Percentiles rank a stretch among this genome's conserved stretches.
Evolutionary conservation across 2,329 filamentous ascomycete genomes (phyloP).

Genomic region (Verticillium nonalfalfae): DNA sequence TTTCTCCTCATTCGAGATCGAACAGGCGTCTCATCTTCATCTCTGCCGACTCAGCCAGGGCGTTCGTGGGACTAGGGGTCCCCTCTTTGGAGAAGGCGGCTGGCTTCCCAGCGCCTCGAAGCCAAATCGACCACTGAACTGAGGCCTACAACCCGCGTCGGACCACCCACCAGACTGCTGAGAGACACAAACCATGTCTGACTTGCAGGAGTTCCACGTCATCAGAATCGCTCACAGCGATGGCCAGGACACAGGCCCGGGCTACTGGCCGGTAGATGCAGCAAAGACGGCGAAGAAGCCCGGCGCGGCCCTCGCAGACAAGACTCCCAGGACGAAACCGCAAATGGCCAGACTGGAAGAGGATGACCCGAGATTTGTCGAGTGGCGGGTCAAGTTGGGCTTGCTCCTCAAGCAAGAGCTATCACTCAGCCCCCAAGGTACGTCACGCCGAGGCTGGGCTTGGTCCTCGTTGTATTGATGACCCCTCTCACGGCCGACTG

Average conservation of each 20-base stretch:
- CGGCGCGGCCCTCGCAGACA: constrained; percentile 27
- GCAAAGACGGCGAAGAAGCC: constrained; percentile 25
- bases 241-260: constrained; percentile 35
- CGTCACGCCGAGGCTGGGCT: constrained; percentile 4
- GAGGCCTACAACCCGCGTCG: too few relatives aligned
- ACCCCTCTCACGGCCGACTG: background rate
- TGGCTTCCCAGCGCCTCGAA: too few relatives aligned
- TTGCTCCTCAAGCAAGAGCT: constrained; percentile 39
- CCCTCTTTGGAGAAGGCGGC: too few relatives aligned
- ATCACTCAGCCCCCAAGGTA: constrained; percentile 31
- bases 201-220: constrained; percentile 27
- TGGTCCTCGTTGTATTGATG: too few relatives aligned
- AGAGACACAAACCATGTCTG: background rate
- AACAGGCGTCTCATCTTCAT: too few relatives aligned
- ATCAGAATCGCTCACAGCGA: constrained; percentile 37
- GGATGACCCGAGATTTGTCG: constrained; percentile 34
- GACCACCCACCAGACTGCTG: background rate
- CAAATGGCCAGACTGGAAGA: constrained; percentile 36
- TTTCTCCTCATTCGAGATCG: too few relatives aligned
- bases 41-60: too few relatives aligned
- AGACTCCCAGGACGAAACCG: constrained; percentile 30
- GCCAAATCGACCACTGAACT: too few relatives aligned
- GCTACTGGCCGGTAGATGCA: constrained; percentile 31
- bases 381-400: constrained; percentile 38
- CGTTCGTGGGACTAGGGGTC: too few relatives aligned